Conservation (phyloP, 371 early-diverging fungal species). For the Saksenaea oblongispora region DNA sequence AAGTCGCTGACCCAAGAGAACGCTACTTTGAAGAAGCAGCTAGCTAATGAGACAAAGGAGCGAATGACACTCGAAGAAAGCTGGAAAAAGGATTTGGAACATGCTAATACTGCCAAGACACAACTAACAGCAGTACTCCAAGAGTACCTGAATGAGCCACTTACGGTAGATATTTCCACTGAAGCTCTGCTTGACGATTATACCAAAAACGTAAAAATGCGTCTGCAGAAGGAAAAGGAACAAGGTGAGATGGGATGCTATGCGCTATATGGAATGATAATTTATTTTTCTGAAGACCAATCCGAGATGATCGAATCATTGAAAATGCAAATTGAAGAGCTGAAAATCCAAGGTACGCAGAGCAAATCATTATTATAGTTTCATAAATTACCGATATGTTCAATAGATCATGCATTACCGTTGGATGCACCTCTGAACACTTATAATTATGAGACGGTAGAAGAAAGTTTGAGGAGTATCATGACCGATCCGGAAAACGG, state of each 20-base stretch:
- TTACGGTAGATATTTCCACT: background rate
- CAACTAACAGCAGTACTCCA: constrained; percentile 9
- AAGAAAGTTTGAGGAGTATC: constrained; percentile 19
- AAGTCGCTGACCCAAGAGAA: constrained; percentile 47
- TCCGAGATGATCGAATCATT: background rate
- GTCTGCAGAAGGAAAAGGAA: background rate
- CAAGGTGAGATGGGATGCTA: background rate
- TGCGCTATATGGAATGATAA: background rate
- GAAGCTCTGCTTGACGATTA: background rate
- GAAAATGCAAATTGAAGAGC: background rate
- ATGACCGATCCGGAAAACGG: constrained; percentile 34
- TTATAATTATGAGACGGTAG: constrained; percentile 12
- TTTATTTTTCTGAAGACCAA: background rate
- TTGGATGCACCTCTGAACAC: background rate
- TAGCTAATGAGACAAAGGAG: constrained; percentile 11
- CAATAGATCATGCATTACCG: background rate
- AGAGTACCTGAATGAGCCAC: background rate
- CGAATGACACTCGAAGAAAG: background rate
- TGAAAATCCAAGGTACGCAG: background rate
- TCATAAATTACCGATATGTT: background rate
- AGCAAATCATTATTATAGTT: background rate
- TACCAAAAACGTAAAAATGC: background rate
- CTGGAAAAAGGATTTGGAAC: background rate
- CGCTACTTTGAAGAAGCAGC: constrained; percentile 23
- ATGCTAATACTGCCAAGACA: background rate